phyloP scores from a whole-genome alignment of 169 alveolate species.

The Plasmodium fragile region DNA sequence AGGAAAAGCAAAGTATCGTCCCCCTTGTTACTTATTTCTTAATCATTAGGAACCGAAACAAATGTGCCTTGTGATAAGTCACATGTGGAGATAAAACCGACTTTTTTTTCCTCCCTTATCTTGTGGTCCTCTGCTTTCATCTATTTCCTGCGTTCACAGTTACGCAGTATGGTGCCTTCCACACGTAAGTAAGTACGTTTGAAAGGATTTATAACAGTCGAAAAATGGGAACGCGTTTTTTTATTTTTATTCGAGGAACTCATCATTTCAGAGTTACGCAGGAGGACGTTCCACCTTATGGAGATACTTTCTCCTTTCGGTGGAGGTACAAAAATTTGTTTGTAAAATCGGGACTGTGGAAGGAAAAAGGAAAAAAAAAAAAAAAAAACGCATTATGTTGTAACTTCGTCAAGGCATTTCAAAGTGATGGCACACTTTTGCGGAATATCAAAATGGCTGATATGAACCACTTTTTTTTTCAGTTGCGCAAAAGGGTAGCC shows the following conservation, averaged over 20 bases:
- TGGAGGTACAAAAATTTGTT: not conserved
- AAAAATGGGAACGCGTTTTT: not conserved
- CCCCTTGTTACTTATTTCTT: not conserved
- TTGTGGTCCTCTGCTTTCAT: not conserved
- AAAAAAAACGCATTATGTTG: constrained; percentile 1
- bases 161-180: not conserved
- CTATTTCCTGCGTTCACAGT: not conserved
- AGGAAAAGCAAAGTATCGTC: not conserved
- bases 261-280: not conserved
- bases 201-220: not conserved
- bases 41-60: not conserved
- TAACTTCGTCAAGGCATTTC: not conserved
- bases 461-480: not conserved
- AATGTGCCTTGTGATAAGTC: not conserved
- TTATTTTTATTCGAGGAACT: not conserved
- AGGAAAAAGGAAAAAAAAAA: not conserved
- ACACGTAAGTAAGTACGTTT: not conserved
- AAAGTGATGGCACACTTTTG: not conserved
- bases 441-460: not conserved
- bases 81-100: not conserved
- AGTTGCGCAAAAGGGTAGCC: not conserved
- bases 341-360: not conserved
- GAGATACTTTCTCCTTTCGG: not conserved
- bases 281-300: not conserved
- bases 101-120: not conserved